phyloP scores from a whole-genome alignment of 2,329 filamentous ascomycete genomes.

The Coleophoma crateriformis region DNA sequence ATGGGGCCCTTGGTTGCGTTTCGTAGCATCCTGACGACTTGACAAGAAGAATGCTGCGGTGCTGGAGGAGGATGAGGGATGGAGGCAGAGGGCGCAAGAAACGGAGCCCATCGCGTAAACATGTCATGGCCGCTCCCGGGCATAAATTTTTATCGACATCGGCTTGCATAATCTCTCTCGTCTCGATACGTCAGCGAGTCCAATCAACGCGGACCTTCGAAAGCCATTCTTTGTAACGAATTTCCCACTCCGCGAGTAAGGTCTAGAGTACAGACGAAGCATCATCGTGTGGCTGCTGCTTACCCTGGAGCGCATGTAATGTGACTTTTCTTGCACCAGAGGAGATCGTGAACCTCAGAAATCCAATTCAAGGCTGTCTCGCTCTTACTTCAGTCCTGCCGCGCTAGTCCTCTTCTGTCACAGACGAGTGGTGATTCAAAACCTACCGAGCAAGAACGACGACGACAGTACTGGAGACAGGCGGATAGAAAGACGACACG shows the following conservation, averaged over 20 bases:
- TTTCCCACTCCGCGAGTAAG: too few relatives aligned
- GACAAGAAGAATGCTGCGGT: neutral
- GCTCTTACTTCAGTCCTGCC: neutral
- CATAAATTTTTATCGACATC: conserved; percentile 1
- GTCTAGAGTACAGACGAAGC: too few relatives aligned
- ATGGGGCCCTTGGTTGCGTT: conserved; percentile 41
- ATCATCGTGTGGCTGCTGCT: too few relatives aligned
- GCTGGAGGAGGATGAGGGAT: too few relatives aligned
- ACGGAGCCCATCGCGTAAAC: neutral
- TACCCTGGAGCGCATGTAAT: too few relatives aligned
- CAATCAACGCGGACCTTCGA: neutral
- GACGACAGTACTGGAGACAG: conserved; percentile 3
- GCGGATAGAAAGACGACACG: conserved; percentile 1
- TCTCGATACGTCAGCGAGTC: neutral
- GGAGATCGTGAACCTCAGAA: too few relatives aligned
- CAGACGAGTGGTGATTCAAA: too few relatives aligned
- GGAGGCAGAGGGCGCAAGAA: too few relatives aligned
- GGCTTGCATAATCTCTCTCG: conserved; percentile 1
- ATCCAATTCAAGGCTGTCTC: too few relatives aligned
- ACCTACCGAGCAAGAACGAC: conserved; percentile 2
- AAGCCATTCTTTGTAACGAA: too few relatives aligned
- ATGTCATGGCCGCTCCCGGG: neutral
- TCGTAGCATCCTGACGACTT: conserved; percentile 38
- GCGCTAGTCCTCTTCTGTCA: neutral
- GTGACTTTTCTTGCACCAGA: too few relatives aligned